phyloP scores from a whole-genome alignment of 805 yeast genomes.

The Ogataea chonburiensis region DNA sequence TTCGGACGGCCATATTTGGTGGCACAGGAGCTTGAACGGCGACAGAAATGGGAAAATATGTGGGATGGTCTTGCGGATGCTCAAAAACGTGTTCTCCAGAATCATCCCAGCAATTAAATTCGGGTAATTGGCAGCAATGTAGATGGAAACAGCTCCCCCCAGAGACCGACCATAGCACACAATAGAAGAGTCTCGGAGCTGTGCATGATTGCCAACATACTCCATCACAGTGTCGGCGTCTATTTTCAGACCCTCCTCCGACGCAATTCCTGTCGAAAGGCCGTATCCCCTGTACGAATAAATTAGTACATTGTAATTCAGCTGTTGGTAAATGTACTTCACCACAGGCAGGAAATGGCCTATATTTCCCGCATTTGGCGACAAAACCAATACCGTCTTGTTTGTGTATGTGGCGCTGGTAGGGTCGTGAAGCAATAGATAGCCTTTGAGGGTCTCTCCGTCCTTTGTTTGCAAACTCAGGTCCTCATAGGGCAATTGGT shows the following conservation, averaged over 20 bases:
- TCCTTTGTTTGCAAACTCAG: constrained; percentile 64
- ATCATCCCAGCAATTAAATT: constrained; percentile 59
- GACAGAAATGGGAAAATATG: constrained; percentile 69
- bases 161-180: constrained; percentile 84
- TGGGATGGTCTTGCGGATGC: constrained; percentile 68
- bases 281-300: constrained; percentile 95
- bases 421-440: constrained; percentile 51
- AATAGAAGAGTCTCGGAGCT: constrained; percentile 50
- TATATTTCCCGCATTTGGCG: constrained; percentile 96
- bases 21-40: constrained; percentile 59
- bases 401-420: constrained; percentile 40
- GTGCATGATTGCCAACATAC: constrained; percentile 53
- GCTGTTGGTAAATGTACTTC: constrained; percentile 56
- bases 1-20: constrained; percentile 84
- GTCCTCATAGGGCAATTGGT: constrained; percentile 64
- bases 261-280: constrained; percentile 68
- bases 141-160: constrained; percentile 93
- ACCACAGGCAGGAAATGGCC: constrained; percentile 88
- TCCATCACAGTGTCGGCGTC: constrained; percentile 77
- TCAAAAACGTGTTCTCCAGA: constrained; percentile 83
- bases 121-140: constrained; percentile 64
- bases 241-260: constrained; percentile 73
- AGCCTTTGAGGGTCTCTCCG: constrained; percentile 66
- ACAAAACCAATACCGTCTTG: constrained; percentile 73
- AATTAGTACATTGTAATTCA: constrained; percentile 75